Base-by-base conservation (phyloP, 192 early-diverging fungal species). In the Backusella morwellensis region DNA sequence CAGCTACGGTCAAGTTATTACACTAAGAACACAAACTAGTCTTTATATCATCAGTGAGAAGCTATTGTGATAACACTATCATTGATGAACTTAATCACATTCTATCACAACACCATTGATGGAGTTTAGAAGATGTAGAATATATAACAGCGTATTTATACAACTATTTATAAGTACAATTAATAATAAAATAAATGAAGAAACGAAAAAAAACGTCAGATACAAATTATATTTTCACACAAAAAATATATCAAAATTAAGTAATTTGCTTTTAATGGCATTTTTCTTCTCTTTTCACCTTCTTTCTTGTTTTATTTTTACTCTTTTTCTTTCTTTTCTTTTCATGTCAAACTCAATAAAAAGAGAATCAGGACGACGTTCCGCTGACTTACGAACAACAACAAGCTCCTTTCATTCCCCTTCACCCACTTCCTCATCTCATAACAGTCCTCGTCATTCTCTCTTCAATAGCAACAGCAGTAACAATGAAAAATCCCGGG, bases 401-500 rank as follows among this genome's bases (percentile, higher is more conserved):
- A 21, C 35, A 70, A 40, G 41, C n/a, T 70, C 68, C 14, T 23
- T 36, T 23, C n/a, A 70, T 70, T 70, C 68, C 3, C 35, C 35
- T 14, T 41, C 68, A 14, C 35, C 35, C 4, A 19, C 35, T 17
- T 17, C 68, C 15, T 70, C 68, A 40, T 41, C 35, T 29, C 68
- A 26, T 15, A 70, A 41, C 8, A 40, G 35, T 14, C 21, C 68
- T 41, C 68, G 40, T 23, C 35, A 70, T 21, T 40, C 68, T 21
- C 19, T 70, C 38, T 63, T 63, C 11, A 63, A 4, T 3, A 63
- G 26, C 12, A 63, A 56, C 2, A 56, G 21, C 3, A 56, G 26
- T 63, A 63, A 63, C 12, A 63, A 29, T 32, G 80, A 77, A 23
- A 78, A 44, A 52, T 23, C 35, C 21, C 78, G 68, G 44, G 86